Evolutionary conservation across 805 yeast species (phyloP), one percentile per base, ranked within the genome.

Genomic region (Vanderwaltozyma yarrowii): DNA sequence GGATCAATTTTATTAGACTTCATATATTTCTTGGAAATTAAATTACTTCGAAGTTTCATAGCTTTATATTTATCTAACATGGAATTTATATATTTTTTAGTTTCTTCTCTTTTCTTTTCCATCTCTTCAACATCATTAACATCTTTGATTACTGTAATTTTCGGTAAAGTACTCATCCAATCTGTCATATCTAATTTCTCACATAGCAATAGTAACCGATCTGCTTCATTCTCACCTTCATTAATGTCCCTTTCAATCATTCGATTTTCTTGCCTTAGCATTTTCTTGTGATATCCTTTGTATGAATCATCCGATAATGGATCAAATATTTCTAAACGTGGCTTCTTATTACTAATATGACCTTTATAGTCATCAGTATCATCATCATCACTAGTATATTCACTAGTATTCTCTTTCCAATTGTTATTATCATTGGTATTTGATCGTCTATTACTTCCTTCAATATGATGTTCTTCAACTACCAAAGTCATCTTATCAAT

Each of bases 221-320:
- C 85, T 23, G 75, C 73, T 48, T 80, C 89, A 8, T 63, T 54
- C 34, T 70, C 60, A 32, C 76, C 63, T 39, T 70, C 67, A 1
- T 39, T 32, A 7, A 47, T 25, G 35, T 67, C 71, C 19, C 72
- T 62, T 45, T 81, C 88, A 2, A 70, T 61, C 72, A 79, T 76
- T 33, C 73, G 66, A 41, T 69, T 70, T 55, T 83, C 94, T 37
- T 77, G 78, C 39, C 72, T 72, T 44, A 71, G 73, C 76, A 80
- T 73, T 29, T 71, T 66, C 30, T 67, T 67, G 57, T 81, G 88
- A 47, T 68, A 73, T 12, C 61, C 43, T 23, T 55, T 49, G 51
- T 63, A 77, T 12, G 62, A 15, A 0, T 52, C 46, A 51, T 76
- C 80, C 1, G 56, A 47, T 34, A 82, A 58, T 4, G 76, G 74